phyloP scores from a whole-genome alignment of 2,329 filamentous ascomycete species.

The Aspergillus novofumigatus region DNA sequence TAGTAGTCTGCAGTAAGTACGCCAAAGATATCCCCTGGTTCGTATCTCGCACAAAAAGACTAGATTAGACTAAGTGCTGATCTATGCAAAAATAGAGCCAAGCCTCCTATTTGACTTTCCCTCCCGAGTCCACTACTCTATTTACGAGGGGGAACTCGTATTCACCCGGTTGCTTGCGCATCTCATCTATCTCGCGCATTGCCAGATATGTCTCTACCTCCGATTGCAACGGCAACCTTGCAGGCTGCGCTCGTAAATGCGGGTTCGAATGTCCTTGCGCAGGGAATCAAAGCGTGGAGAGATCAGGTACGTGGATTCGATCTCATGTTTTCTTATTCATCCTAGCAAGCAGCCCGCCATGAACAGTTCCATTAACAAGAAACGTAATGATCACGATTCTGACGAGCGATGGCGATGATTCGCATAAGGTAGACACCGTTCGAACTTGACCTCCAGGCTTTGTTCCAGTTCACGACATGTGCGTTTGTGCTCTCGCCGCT shows the following conservation, averaged over 20 bases:
- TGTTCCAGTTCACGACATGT: slow-evolving; percentile 53
- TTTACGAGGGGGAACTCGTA: background rate
- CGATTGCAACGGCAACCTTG: slow-evolving; percentile 51
- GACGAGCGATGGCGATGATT: background rate
- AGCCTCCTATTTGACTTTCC: background rate
- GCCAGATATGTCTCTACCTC: slow-evolving; percentile 33
- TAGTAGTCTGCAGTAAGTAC: background rate
- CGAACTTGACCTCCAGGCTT: slow-evolving; percentile 44
- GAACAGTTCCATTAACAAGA: background rate
- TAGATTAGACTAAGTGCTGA: background rate
- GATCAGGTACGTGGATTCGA: slow-evolving; percentile 31
- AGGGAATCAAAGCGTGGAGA: slow-evolving; percentile 50
- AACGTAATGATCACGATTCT: background rate
- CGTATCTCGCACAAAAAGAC: background rate
- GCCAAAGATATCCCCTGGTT: background rate
- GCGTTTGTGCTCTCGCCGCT: slow-evolving; percentile 53
- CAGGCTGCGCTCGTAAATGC: slow-evolving; percentile 52
- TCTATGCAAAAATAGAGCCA: background rate
- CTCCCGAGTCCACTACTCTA: background rate
- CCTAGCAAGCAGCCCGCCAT: background rate
- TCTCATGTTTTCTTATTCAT: slow-evolving; percentile 7
- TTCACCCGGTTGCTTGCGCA: background rate
- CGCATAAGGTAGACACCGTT: slow-evolving; percentile 35
- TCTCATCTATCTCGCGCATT: background rate
- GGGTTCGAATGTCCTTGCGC: slow-evolving; percentile 53